Evolutionary conservation across 768 basidiomycete species (phyloP), one percentile per base, ranked within the genome.

Genomic region (Panaeolus cyanescens): DNA sequence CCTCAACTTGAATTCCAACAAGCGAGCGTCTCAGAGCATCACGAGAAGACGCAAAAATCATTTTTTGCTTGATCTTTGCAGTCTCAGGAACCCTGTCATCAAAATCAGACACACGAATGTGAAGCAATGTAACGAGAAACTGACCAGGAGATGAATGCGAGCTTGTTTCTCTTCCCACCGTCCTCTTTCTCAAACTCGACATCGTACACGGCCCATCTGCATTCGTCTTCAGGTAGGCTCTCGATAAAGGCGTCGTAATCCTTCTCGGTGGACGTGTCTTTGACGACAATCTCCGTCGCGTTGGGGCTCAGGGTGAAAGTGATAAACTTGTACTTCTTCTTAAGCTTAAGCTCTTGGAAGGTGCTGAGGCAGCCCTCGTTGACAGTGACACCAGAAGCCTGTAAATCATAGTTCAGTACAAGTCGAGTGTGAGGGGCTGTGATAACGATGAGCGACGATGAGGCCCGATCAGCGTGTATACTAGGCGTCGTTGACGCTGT

Each of bases 171-270:
- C 77, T 83, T 88, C 34, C 91, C 91, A 56, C 79, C 90, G 8
- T 80, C 88, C 59, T 83, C 87, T 71, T 83, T 85, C 78, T 89
- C 83, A 68, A 83, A 98, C 67, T 92, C 89, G 64, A 96, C 89
- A 74, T 99, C 95, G 69, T 95, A 96, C 22, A 98, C 84, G n/a
- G 91, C 96, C 86, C 88, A 99, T 76, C 91, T 80, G 70, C 91
- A 92, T 62, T 90, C 85, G 30, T 68, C 68, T 71, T 89, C 84
- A 1, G 96, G 95, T 59, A 99, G 80, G 67, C 89, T 85, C 1
- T 34, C 72, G 55, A 93, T 40, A 72, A 99, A 98, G 0, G 82
- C 80, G 0, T 95, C 90, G 75, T 92, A 98, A 19, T 80, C 71
- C 1, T 59, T 15, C 4, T 72, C 72, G 4, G 69, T 60, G 20